Base-by-base conservation (phyloP, 1,284 basidiomycete species). In the Ceratobasidium sp. region DNA sequence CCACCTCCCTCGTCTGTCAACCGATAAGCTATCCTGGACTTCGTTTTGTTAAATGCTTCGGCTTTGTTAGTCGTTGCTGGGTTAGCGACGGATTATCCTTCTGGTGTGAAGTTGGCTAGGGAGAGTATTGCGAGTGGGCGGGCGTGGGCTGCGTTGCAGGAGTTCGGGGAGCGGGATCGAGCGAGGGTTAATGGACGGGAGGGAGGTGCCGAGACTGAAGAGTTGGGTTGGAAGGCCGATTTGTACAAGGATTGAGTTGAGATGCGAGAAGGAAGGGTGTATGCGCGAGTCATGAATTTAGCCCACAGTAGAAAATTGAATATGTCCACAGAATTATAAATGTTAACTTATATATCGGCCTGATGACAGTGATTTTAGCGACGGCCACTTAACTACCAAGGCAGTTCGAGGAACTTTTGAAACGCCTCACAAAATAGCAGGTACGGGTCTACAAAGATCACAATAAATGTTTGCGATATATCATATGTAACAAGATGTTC, bases 31-130 rank as follows among this genome's bases (percentile, higher is more conserved):
- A 88, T 96, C 69, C 83, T 90, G 47, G 91, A 96, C 81, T 97
- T 96, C 82, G 94, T 97, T 76, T 84, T 96, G 74, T 84, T 97
- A 84, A 97, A 97, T 81, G 89, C 95, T 0, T 90, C 94, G 6
- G 95, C 94, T 7, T 83, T 97, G 68, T 85, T 98, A 53, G 90
- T 95, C 26, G 90, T 97, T 3, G 90, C 93, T 1, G 95, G 94
- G 1, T 78, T 92, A 53, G 94, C 91, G 20, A 82, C 82, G 47
- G 88, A 91, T 81, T 93, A 89, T 82, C 88, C 88, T 81, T 89
- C 95, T 28, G 96, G 94, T 1, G 91, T 93, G 0, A 83, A 84
- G 75, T 81, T 94, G 79, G 95, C 95, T n/a, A 85, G 88, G 81
- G 87, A 93, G 83, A 92, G 92, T 77, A 85, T 97, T 26, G 85